phyloP scores from a whole-genome alignment of 352 stramenopile genomes.

The Phytophthora colocasiae region DNA sequence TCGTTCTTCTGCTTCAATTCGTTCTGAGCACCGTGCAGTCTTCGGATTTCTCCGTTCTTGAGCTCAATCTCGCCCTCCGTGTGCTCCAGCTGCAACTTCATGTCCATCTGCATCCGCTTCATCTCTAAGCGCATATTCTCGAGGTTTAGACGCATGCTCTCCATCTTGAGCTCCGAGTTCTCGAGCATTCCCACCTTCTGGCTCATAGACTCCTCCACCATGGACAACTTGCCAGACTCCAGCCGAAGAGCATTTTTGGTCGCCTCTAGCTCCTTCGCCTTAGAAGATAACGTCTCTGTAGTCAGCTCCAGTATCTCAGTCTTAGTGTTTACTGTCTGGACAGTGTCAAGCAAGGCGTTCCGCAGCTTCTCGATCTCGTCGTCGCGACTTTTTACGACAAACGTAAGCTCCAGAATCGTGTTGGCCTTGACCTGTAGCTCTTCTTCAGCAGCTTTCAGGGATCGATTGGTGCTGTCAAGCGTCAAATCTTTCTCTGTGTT shows the following conservation, averaged over 20 bases:
- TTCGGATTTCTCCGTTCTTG: slow-evolving; percentile 74
- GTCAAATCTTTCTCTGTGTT: slow-evolving; percentile 16
- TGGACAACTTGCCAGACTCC: slow-evolving; percentile 59
- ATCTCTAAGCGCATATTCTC: slow-evolving; percentile 69
- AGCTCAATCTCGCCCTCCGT: slow-evolving; percentile 70
- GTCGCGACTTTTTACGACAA: slow-evolving; percentile 76
- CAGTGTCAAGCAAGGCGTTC: slow-evolving; percentile 54
- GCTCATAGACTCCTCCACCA: slow-evolving; percentile 69
- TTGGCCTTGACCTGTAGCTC: slow-evolving; percentile 60
- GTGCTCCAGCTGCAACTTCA: slow-evolving; percentile 76
- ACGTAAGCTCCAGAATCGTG: slow-evolving; percentile 78
- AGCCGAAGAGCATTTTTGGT: slow-evolving; percentile 58
- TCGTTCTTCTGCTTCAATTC: slow-evolving; percentile 73
- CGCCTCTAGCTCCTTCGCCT: slow-evolving; percentile 69
- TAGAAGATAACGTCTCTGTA: slow-evolving; percentile 61
- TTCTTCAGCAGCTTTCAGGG: slow-evolving; percentile 45
- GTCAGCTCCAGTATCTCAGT: slow-evolving; percentile 76
- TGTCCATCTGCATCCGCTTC: slow-evolving; percentile 79
- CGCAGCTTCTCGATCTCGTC: slow-evolving; percentile 72
- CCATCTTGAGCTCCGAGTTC: slow-evolving; percentile 69
- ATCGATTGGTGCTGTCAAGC: slow-evolving; percentile 38
- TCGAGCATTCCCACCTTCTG: slow-evolving; percentile 69
- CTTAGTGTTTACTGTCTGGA: slow-evolving; percentile 64
- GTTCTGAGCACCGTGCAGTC: slow-evolving; percentile 52
- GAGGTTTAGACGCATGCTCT: slow-evolving; percentile 63